Percentiles rank a stretch among this genome's conserved stretches.
These are phyloP conservation scores for Pyracantha coccinea DNA, from an alignment of 331 rosid species.

Conservation along the genomic window DNA sequence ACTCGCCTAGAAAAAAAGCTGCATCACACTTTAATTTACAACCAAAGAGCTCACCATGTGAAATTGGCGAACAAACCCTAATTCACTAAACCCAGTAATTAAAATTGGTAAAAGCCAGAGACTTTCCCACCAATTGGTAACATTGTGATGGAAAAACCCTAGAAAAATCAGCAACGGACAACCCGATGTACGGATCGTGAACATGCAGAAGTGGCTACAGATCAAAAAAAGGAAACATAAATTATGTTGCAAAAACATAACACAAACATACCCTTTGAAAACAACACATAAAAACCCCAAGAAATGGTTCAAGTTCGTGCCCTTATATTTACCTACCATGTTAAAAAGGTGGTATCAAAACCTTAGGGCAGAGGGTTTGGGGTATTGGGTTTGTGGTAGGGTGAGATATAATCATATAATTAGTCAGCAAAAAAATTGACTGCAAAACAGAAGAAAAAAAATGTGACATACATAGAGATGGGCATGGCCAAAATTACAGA, in stretches of 20 bases:
- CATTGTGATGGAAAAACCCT: constrained; percentile 7
- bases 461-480: constrained; percentile 58
- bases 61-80: constrained; percentile 20
- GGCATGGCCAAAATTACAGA: constrained; percentile 27
- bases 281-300: neutral
- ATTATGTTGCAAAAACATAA: constrained; percentile 27
- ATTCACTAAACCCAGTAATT: constrained; percentile 12
- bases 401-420: constrained; percentile 22
- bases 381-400: neutral
- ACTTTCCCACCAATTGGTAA: constrained; percentile 16
- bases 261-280: constrained; percentile 11
- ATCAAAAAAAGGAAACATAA: constrained; percentile 15
- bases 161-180: constrained; percentile 36
- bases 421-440: constrained; percentile 45
- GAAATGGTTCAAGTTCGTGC: constrained; percentile 20
- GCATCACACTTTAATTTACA: neutral
- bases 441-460: constrained; percentile 13
- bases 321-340: constrained; percentile 3
- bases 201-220: constrained; percentile 36
- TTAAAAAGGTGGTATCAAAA: constrained; percentile 17
- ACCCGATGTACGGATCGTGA: constrained; percentile 24
- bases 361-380: neutral
- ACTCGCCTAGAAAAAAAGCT: neutral
- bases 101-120: constrained; percentile 23
- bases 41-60: neutral